Percentiles rank a stretch among this genome's conserved stretches.
Conservation (phyloP, 495 filamentous ascomycete species). For the Wilcoxina mikolae region DNA sequence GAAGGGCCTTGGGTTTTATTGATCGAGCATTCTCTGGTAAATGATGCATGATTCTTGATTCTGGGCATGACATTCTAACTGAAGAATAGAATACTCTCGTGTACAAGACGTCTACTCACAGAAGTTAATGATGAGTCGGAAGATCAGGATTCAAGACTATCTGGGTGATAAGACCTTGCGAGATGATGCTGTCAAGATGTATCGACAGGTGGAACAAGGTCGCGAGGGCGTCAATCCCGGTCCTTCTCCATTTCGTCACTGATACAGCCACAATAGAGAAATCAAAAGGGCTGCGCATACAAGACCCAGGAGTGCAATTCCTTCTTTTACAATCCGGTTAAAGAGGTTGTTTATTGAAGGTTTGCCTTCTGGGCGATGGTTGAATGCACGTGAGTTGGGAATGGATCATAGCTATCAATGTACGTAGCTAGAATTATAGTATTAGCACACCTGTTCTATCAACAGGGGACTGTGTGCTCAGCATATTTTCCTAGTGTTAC, state of each 20-base stretch:
- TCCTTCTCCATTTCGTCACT: background rate
- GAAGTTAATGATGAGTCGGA: conserved; percentile 76
- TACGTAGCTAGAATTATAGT: background rate
- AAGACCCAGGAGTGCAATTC: too few species aligned
- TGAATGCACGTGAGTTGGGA: background rate
- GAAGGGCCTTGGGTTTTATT: conserved; percentile 49
- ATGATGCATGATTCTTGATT: background rate
- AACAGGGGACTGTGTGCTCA: background rate
- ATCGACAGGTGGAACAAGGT: conserved; percentile 17
- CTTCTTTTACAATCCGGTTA: too few species aligned
- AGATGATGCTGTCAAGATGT: conserved; percentile 40
- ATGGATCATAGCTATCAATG: background rate
- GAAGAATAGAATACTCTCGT: conserved; percentile 45
- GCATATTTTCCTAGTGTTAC: background rate
- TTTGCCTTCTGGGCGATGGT: background rate
- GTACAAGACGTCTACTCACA: conserved; percentile 61
- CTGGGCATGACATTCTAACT: background rate
- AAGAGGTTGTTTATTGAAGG: background rate
- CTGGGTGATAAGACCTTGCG: conserved; percentile 55
- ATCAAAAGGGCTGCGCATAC: background rate
- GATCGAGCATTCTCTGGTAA: conserved; percentile 43
- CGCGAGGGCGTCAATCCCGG: background rate
- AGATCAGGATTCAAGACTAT: conserved; percentile 62
- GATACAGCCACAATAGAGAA: background rate
- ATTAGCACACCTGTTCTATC: background rate